Evolutionary conservation across 78 protist species (phyloP), one percentile per base, ranked within the genome.

Genomic region (Dictyostelium capitatum): DNA sequence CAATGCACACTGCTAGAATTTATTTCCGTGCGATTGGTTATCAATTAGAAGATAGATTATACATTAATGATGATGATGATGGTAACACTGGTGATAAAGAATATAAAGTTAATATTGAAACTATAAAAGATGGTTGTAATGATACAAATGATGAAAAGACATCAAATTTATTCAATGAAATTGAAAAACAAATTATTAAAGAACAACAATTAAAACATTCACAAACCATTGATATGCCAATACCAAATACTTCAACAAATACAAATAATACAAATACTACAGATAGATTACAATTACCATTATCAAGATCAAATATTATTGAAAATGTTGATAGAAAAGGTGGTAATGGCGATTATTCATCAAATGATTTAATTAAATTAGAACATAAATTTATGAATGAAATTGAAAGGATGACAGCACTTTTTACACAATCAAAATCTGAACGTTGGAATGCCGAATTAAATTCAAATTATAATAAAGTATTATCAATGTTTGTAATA

Each of bases 1-100:
- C 91, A 5, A 30, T 83, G 17, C 14, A 73, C 12, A 56, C 79
- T 5, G 43, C 91, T 1, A n/a, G 91, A 25, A 20, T 37, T 15
- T 53, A 32, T 41, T 83, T 83, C 28, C 54, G 59, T 54, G 74
- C 51, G 2, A 54, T 83, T 57, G 91, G 91, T 7, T 59, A 73
- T 20, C 80, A 73, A n/a, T 28, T 83, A 72, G 74, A 83, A 46
- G 56, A 23, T 17, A 70, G 20, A 32, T n/a, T 54, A 9, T 48
- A 70, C n/a, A n/a, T n/a, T n/a, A n/a, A n/a, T n/a, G n/a, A n/a
- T n/a, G n/a, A n/a, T 41, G n/a, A n/a, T n/a, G n/a, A n/a, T n/a
- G n/a, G n/a, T n/a, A n/a, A n/a, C n/a, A n/a, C n/a, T n/a, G 53
- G 53, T 48, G 53, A 8, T 48, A 48, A 48, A 51, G 15, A 51